A percentile compares a stretch with the other conserved stretches of the same genome.
These are phyloP conservation scores for Aspergillus quadricinctus DNA, from an alignment of 2,329 filamentous ascomycete genomes.

Conservation along the genomic window DNA sequence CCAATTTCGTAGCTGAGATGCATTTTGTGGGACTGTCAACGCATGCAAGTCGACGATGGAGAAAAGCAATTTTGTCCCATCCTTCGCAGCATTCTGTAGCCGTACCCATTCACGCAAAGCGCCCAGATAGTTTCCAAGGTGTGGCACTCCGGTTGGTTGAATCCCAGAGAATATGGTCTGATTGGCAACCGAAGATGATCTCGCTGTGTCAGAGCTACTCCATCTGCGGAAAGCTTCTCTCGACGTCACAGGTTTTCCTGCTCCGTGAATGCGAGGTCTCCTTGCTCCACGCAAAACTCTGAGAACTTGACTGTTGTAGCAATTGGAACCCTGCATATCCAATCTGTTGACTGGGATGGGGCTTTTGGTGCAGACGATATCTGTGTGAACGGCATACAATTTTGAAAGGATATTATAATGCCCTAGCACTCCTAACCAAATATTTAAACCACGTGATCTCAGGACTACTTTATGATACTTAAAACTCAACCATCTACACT, in stretches of 20 bases:
- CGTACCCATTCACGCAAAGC: constrained; percentile 82
- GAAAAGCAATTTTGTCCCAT: constrained; percentile 65
- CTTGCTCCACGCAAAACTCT: neutral
- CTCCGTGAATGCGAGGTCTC: neutral
- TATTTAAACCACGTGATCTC: neutral
- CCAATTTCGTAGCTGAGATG: constrained; percentile 56
- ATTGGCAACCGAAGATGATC: neutral
- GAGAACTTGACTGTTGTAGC: too few species aligned
- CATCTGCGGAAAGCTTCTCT: constrained; percentile 5
- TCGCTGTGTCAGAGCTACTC: constrained; percentile 8
- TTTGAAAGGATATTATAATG: too few species aligned
- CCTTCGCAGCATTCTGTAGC: constrained; percentile 62
- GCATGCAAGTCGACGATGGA: constrained; percentile 93
- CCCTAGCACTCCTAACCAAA: neutral
- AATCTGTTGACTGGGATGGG: neutral
- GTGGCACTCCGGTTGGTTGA: constrained; percentile 89
- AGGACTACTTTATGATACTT: too few species aligned
- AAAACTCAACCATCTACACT: too few species aligned
- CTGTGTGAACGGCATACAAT: too few species aligned
- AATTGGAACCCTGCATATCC: neutral
- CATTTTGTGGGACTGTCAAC: constrained; percentile 72
- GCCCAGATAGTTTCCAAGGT: constrained; percentile 92
- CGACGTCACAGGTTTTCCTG: neutral
- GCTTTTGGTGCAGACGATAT: too few species aligned
- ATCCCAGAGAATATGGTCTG: constrained; percentile 84